Base-by-base conservation (phyloP, 345 rosid genomes). In the Brassica carinata region DNA sequence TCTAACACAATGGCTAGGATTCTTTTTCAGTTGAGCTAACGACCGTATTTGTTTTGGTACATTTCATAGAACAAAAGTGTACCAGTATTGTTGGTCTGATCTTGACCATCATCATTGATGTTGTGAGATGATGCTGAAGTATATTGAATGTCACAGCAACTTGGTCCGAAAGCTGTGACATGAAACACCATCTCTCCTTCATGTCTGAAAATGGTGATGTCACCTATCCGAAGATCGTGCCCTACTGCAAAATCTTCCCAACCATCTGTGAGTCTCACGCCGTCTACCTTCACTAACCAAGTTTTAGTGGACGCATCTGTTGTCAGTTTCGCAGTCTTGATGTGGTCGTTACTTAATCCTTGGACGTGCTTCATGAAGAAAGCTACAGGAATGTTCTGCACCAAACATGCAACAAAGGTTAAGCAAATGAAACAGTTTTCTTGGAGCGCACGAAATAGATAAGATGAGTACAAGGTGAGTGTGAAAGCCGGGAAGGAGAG, bases 231-330 rank as follows among this genome's bases (percentile, higher is more conserved):
- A 15, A 81, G 72, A 45, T 72, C 80, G 65, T 81, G 80, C 30
- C 72, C 80, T 5, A 43, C 45, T 10, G 76, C 69, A 61, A 81
- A 81, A 19, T 76, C 73, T 57, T 43, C 38, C 84, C 84, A 81
- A 0, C 80, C 80, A 0, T 75, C 64, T 0, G 73, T 81, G 19
- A 81, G 7, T n/a, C 40, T 71, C 69, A 30, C 4, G 4, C 80
- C 84, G 30, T 81, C 73, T 8, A 71, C 31, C 69, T 81, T 81
- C 69, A 81, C 84, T 19, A 2, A 1, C 84, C 84, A 81, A 9
- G 58, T 71, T 65, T 31, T 23, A 1, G 7, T 36, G 0, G 84
- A 76, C 45, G 40, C 73, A 33, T 81, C 64, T 58, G 84, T 76
- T 81, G 73, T 81, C 33, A 81, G 63, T 15, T 11, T 58, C 2